Evolutionary conservation across 176 grass and related monocot genomes (phyloP).

Genomic region (Miscanthus lutarioriparius): DNA sequence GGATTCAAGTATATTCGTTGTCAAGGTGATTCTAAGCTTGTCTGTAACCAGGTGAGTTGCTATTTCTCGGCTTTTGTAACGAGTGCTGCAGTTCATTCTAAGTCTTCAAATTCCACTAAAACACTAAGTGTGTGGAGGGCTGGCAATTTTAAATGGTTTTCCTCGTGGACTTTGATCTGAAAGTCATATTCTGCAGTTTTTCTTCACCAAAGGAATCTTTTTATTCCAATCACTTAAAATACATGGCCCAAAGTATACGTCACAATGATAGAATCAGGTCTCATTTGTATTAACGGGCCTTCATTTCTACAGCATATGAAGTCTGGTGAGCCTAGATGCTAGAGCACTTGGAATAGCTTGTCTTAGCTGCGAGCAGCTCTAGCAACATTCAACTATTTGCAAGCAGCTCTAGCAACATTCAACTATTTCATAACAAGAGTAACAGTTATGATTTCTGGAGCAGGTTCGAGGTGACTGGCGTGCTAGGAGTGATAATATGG

Average conservation of each 20-base stretch:
- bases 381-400: too few species aligned
- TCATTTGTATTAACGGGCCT: background rate
- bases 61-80: slow-evolving; percentile 6
- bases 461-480: slow-evolving; percentile 57
- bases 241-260: background rate
- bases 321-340: background rate
- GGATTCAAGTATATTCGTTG: slow-evolving; percentile 75
- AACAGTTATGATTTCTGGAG: slow-evolving; percentile 20
- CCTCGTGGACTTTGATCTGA: background rate
- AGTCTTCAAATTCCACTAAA: background rate
- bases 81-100: background rate
- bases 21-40: slow-evolving; percentile 79
- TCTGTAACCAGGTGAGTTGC: slow-evolving; percentile 65
- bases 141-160: background rate
- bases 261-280: slow-evolving; percentile 20
- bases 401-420: background rate
- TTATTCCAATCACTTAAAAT: background rate
- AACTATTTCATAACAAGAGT: background rate
- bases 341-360: background rate
- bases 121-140: background rate
- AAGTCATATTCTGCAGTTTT: background rate
- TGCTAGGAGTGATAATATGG: slow-evolving; percentile 47
- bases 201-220: background rate
- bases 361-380: background rate
- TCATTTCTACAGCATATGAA: background rate